phyloP scores from a whole-genome alignment of 1,284 basidiomycete genomes.

The Austropuccinia psidii region DNA sequence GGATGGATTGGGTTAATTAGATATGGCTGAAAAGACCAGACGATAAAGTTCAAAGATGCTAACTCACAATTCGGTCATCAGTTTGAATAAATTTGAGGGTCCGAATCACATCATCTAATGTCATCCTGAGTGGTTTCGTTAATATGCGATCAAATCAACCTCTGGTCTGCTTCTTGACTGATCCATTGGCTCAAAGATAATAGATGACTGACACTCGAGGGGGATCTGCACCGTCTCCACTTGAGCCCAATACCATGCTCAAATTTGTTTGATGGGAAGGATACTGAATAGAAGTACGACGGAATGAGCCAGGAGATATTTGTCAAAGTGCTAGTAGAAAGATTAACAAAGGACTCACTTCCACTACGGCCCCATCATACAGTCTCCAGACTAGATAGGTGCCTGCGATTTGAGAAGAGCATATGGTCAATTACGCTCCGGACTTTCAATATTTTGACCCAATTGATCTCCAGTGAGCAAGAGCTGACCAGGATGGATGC shows the following conservation, averaged over 20 bases:
- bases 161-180: too few species aligned
- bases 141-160: not conserved
- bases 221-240: slow-evolving; percentile 28
- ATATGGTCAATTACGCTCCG: not conserved
- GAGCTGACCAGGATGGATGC: slow-evolving; percentile 15
- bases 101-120: slow-evolving; percentile 48
- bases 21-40: not conserved
- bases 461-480: not conserved
- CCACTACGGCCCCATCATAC: slow-evolving; percentile 46
- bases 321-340: slow-evolving; percentile 40
- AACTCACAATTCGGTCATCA: slow-evolving; percentile 47
- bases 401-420: slow-evolving; percentile 1
- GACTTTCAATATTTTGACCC: not conserved
- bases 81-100: slow-evolving; percentile 48
- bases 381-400: slow-evolving; percentile 47
- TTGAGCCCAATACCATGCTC: slow-evolving; percentile 21
- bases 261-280: slow-evolving; percentile 36
- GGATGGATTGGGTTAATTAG: not conserved
- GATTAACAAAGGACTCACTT: slow-evolving; percentile 40
- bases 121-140: too few species aligned
- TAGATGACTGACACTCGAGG: slow-evolving; percentile 21
- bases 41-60: not conserved
- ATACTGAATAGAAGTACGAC: slow-evolving; percentile 32
- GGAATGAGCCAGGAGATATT: slow-evolving; percentile 40
- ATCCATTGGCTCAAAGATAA: too few species aligned